phyloP scores from a whole-genome alignment of 2,329 filamentous ascomycete genomes.

The Epichloe baconii region DNA sequence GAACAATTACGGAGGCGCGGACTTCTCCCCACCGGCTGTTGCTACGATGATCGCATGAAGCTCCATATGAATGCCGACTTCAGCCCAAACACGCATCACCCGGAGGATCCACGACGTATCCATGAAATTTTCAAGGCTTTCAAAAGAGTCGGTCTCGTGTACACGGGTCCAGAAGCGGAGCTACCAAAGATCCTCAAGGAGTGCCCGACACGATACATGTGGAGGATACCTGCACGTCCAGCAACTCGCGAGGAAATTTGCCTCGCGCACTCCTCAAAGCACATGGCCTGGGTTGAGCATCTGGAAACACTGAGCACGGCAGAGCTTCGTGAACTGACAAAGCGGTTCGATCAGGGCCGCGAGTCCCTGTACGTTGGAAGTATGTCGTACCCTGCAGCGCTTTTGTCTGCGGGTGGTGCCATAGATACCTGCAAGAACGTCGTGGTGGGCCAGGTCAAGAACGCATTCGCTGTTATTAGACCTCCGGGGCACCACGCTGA shows the following conservation, averaged over 20 bases:
- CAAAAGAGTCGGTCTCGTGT: slow-evolving; percentile 68
- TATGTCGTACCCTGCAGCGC: slow-evolving; percentile 67
- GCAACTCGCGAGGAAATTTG: slow-evolving; percentile 72
- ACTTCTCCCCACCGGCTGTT: slow-evolving; percentile 59
- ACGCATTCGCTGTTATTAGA: slow-evolving; percentile 88
- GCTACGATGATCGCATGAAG: slow-evolving; percentile 92
- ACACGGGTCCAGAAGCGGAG: slow-evolving; percentile 41
- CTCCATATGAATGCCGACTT: slow-evolving; percentile 80
- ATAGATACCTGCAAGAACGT: slow-evolving; percentile 96
- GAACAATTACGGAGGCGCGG: slow-evolving; percentile 29
- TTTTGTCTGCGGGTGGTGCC: slow-evolving; percentile 78
- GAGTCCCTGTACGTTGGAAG: slow-evolving; percentile 76
- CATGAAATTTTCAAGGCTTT: slow-evolving; percentile 87
- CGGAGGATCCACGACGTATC: slow-evolving; percentile 86
- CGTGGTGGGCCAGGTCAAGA: slow-evolving; percentile 70
- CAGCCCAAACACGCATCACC: slow-evolving; percentile 65
- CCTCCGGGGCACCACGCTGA: slow-evolving; percentile 95
- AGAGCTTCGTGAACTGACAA: slow-evolving; percentile 56
- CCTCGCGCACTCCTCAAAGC: slow-evolving; percentile 61
- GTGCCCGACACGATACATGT: slow-evolving; percentile 50
- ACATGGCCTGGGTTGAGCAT: slow-evolving; percentile 64
- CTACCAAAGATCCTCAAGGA: slow-evolving; percentile 37
- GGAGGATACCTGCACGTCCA: slow-evolving; percentile 64
- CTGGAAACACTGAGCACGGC: slow-evolving; percentile 41
- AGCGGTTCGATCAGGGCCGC: slow-evolving; percentile 45